Evolutionary conservation across 2,329 filamentous ascomycete species (phyloP).

Genomic region (Iodosphaeria phyllophila): DNA sequence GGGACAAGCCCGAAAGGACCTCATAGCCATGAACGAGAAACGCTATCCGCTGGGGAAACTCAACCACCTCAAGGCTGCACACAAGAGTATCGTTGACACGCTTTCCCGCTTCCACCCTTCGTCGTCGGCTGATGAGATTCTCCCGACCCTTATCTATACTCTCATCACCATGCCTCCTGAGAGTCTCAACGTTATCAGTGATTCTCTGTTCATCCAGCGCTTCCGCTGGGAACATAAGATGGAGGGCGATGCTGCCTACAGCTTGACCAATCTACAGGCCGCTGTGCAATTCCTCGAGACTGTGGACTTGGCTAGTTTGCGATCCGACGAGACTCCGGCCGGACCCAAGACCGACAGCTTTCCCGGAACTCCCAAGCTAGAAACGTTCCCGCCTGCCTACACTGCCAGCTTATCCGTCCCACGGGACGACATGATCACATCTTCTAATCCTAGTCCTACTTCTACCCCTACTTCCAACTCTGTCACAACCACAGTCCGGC

Average conservation of each 20-base stretch:
- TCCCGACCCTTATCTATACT: conserved; percentile 91
- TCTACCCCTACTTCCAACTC: conserved; percentile 16
- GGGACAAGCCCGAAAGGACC: conserved; percentile 47
- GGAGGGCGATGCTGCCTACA: conserved; percentile 89
- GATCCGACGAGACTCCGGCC: conserved; percentile 58
- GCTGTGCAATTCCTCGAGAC: conserved; percentile 89
- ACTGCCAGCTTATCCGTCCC: conserved; percentile 16
- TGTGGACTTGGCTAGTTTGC: conserved; percentile 77
- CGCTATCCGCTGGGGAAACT: conserved; percentile 83
- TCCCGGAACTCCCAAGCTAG: conserved; percentile 27
- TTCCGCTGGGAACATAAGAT: conserved; percentile 77
- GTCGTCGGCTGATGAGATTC: conserved; percentile 90
- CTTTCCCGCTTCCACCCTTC: conserved; percentile 48
- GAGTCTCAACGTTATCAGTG: conserved; percentile 77
- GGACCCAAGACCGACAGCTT: conserved; percentile 40
- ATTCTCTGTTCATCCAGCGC: conserved; percentile 82
- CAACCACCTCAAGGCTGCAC: conserved; percentile 69
- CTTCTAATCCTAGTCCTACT: conserved; percentile 13
- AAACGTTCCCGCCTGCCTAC: conserved; percentile 40
- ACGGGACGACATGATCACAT: conserved; percentile 12
- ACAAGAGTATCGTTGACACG: conserved; percentile 89
- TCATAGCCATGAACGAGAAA: conserved; percentile 70
- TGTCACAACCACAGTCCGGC: conserved; percentile 18
- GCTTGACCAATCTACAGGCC: conserved; percentile 87
- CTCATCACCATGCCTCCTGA: conserved; percentile 81